Percentiles rank a stretch among this genome's conserved stretches.
Evolutionary conservation across 2,329 filamentous ascomycete genomes (phyloP).

Genomic region (Plenodomus biglobosus): DNA sequence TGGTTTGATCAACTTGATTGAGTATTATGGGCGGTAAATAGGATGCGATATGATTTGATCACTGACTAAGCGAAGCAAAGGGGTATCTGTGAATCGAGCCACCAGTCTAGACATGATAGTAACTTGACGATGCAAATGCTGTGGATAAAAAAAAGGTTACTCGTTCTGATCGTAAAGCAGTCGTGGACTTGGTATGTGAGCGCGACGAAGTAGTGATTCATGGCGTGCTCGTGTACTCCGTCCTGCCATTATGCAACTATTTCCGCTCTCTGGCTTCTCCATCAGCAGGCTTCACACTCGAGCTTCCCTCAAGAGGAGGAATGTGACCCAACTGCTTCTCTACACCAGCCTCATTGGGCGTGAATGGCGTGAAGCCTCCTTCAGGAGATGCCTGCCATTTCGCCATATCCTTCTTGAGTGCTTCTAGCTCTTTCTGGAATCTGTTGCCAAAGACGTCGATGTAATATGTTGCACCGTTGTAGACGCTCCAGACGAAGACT

Average conservation of each 20-base stretch:
- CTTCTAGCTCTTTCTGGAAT: conserved; percentile 94
- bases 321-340: conserved; percentile 35
- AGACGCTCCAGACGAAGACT: conserved; percentile 93
- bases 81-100: conserved; percentile 20
- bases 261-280: conserved; percentile 24
- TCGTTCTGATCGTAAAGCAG: no score
- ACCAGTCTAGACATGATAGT: conserved; percentile 13
- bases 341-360: conserved; percentile 19
- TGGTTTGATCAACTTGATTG: background rate
- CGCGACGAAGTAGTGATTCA: no score
- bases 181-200: no score
- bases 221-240: no score
- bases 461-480: conserved; percentile 96
- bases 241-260: conserved; percentile 1
- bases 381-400: conserved; percentile 69
- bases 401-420: conserved; percentile 81
- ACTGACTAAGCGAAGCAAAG: conserved; percentile 15
- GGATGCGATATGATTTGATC: background rate
- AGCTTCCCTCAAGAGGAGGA: conserved; percentile 34
- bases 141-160: background rate
- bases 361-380: conserved; percentile 26
- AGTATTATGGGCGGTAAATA: conserved; percentile 1
- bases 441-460: conserved; percentile 97
- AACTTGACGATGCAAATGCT: conserved; percentile 8
- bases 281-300: conserved; percentile 21